Conservation (phyloP, 1,139 yeast species). For the Taphrina flavorubra region DNA sequence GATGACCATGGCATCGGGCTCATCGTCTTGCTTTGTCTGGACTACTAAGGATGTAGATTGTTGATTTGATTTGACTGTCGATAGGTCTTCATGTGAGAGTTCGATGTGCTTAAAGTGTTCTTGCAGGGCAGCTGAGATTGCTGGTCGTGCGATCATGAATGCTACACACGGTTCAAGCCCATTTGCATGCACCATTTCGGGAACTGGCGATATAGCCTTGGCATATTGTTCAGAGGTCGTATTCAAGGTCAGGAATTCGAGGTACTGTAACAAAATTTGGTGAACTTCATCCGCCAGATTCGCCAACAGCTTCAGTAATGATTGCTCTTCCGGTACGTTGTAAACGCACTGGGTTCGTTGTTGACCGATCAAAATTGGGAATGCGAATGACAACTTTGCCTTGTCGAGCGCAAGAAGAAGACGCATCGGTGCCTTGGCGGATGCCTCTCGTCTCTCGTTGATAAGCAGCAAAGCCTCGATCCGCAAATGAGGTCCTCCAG, state of each 20-base stretch:
- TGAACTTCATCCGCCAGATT: slow-evolving; percentile 41
- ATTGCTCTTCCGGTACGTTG: slow-evolving; percentile 51
- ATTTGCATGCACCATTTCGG: slow-evolving; percentile 58
- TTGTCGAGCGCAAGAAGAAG: slow-evolving; percentile 60
- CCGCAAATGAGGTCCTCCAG: slow-evolving; percentile 67
- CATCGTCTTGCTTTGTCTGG: background rate
- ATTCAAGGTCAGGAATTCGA: slow-evolving; percentile 21
- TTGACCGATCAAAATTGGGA: slow-evolving; percentile 68
- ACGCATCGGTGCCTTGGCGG: slow-evolving; percentile 59
- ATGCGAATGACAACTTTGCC: slow-evolving; percentile 62
- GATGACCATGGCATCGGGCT: background rate
- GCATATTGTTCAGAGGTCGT: slow-evolving; percentile 52
- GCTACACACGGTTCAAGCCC: slow-evolving; percentile 70
- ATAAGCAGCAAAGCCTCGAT: slow-evolving; percentile 66
- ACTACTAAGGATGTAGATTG: background rate
- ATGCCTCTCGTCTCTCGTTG: slow-evolving; percentile 57
- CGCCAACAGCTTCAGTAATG: slow-evolving; percentile 41
- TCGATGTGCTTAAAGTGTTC: background rate
- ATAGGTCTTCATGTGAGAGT: background rate
- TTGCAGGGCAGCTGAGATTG: slow-evolving; percentile 49
- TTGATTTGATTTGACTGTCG: background rate
- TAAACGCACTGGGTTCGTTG: slow-evolving; percentile 57
- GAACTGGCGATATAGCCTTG: slow-evolving; percentile 56
- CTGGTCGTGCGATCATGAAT: slow-evolving; percentile 77
- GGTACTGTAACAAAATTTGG: slow-evolving; percentile 30